Conservation (phyloP, 1,284 basidiomycete genomes). For the Ganoderma leucocontextum region DNA sequence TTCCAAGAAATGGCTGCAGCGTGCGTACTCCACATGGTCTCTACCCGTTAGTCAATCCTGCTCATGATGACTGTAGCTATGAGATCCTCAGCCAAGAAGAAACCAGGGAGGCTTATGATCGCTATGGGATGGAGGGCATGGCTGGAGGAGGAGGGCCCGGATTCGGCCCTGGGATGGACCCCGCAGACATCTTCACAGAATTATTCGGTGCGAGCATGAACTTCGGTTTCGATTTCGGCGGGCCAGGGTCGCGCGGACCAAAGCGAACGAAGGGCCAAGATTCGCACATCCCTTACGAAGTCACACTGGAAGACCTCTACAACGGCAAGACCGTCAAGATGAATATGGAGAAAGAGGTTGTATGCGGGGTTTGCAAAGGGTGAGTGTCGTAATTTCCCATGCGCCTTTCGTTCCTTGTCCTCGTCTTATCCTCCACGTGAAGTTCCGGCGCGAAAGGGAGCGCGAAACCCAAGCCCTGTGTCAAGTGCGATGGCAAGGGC, state of each 20-base stretch:
- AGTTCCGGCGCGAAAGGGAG: conserved; percentile 85
- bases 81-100: conserved; percentile 87
- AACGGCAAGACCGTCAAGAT: conserved; percentile 91
- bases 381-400: conserved; percentile 44
- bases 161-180: conserved; percentile 60
- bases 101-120: conserved; percentile 84
- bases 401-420: background rate
- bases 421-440: conserved; percentile 3
- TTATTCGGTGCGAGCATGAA: conserved; percentile 69
- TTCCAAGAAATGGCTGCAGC: conserved; percentile 92
- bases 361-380: conserved; percentile 87
- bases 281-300: conserved; percentile 83
- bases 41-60: conserved; percentile 9
- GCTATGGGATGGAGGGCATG: conserved; percentile 78
- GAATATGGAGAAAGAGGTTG: conserved; percentile 86
- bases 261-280: conserved; percentile 70
- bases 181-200: conserved; percentile 79
- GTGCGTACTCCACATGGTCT: conserved; percentile 66
- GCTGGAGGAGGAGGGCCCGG: conserved; percentile 53
- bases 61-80: conserved; percentile 61
- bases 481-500: conserved; percentile 86
- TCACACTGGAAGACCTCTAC: conserved; percentile 93
- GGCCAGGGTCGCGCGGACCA: conserved; percentile 50
- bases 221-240: conserved; percentile 63
- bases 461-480: conserved; percentile 84